A percentile compares a stretch with the other conserved stretches of the same genome.
phyloP scores from a whole-genome alignment of 108 stramenopile genomes.

The Nitzschia sp. region DNA sequence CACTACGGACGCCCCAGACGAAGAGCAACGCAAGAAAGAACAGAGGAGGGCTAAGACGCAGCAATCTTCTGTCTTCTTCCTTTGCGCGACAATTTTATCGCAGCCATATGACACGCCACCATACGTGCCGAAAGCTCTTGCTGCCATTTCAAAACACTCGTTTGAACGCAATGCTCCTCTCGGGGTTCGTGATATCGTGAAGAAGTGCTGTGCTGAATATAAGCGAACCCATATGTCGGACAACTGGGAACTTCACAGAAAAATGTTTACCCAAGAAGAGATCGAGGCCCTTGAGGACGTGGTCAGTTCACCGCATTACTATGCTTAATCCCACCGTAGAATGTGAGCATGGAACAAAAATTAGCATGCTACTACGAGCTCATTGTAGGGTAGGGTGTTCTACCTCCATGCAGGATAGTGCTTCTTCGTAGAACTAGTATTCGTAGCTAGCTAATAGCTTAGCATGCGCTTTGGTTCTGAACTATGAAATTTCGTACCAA shows the following conservation, averaged over 20 bases:
- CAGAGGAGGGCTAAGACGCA: constrained; percentile 61
- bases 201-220: constrained; percentile 86
- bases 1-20: constrained; percentile 31
- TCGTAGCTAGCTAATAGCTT: no score
- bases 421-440: no score
- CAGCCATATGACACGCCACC: constrained; percentile 85
- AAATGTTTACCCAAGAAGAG: constrained; percentile 79
- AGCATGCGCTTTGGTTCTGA: no score
- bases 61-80: constrained; percentile 81
- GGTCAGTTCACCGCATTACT: constrained; percentile 89
- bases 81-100: constrained; percentile 77
- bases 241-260: constrained; percentile 85
- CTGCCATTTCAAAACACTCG: constrained; percentile 87
- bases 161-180: constrained; percentile 83
- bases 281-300: constrained; percentile 89
- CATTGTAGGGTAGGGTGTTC: no score
- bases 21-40: constrained; percentile 48
- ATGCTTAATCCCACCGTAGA: constrained; percentile 67
- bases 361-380: no score
- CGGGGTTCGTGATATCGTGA: constrained; percentile 85
- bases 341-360: no score
- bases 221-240: constrained; percentile 89
- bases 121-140: constrained; percentile 79
- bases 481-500: no score
- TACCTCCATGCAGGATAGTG: no score